A percentile compares a stretch with the other conserved stretches of the same genome.
Conservation (phyloP, 2,329 filamentous ascomycete genomes). For the Onygenales sp. region DNA sequence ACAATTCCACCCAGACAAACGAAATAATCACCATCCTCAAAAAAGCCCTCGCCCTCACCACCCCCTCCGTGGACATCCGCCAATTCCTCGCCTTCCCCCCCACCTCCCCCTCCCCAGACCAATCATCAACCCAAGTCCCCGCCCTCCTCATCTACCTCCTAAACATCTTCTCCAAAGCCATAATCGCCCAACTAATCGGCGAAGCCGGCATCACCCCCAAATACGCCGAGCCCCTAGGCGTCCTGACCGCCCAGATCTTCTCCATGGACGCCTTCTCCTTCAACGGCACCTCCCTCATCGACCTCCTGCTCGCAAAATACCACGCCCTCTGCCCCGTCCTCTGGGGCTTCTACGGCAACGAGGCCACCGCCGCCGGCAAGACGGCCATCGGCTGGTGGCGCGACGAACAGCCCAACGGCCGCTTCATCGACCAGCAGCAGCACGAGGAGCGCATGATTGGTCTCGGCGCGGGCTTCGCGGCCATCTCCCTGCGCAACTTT, state of each 20-base stretch:
- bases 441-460: constrained; percentile 79
- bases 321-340: constrained; percentile 71
- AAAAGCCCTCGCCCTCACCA: constrained; percentile 42
- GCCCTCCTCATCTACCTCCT: constrained; percentile 64
- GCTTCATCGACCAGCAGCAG: constrained; percentile 57
- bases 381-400: constrained; percentile 64
- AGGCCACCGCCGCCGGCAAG: constrained; percentile 61
- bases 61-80: constrained; percentile 48
- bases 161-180: constrained; percentile 64
- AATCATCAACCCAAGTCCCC: constrained; percentile 40
- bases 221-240: constrained; percentile 68
- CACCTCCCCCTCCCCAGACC: constrained; percentile 28
- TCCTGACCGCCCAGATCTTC: constrained; percentile 66
- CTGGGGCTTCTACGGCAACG: constrained; percentile 70
- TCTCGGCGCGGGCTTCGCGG: constrained; percentile 72
- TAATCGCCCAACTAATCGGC: constrained; percentile 60
- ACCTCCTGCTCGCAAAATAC: constrained; percentile 82
- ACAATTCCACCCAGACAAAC: constrained; percentile 25
- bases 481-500: constrained; percentile 76
- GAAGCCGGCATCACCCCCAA: constrained; percentile 56
- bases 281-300: constrained; percentile 59
- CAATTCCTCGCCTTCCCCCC: constrained; percentile 43
- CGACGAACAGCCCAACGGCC: constrained; percentile 38
- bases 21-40: constrained; percentile 46
- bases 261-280: constrained; percentile 58